phyloP scores from a whole-genome alignment of 805 yeast genomes.

The Barnettozyma pratensis region DNA sequence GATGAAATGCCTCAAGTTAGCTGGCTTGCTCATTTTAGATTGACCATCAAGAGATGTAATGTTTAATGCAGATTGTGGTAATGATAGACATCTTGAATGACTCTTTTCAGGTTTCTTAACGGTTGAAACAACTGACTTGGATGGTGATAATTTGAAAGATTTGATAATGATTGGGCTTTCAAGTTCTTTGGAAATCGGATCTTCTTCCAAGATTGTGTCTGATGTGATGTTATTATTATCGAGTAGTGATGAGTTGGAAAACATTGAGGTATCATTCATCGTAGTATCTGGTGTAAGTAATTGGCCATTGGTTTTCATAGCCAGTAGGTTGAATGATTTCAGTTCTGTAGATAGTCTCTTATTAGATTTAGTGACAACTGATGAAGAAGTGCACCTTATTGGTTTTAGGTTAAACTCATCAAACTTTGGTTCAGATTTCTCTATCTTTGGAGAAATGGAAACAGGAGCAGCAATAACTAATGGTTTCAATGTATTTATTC shows the following conservation, averaged over 20 bases:
- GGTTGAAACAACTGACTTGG: neutral
- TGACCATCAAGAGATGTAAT: neutral
- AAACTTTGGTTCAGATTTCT: neutral
- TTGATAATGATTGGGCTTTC: neutral
- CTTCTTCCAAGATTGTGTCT: neutral
- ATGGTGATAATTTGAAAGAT: neutral
- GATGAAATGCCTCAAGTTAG: slow-evolving; percentile 21
- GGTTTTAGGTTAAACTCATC: slow-evolving; percentile 12
- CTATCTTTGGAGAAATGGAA: neutral
- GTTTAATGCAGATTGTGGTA: slow-evolving; percentile 5
- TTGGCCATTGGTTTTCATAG: slow-evolving; percentile 3
- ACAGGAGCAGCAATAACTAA: neutral
- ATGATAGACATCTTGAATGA: slow-evolving; percentile 6
- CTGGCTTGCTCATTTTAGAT: neutral
- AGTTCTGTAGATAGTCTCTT: slow-evolving; percentile 2
- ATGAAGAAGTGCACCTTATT: slow-evolving; percentile 14
- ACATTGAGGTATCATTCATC: slow-evolving; percentile 2
- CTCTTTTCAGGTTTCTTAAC: neutral
- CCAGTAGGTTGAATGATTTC: slow-evolving; percentile 7
- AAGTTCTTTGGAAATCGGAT: neutral
- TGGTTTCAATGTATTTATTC: neutral
- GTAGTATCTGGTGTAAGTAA: slow-evolving; percentile 17
- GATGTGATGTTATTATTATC: neutral
- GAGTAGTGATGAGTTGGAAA: slow-evolving; percentile 2
- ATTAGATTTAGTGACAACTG: neutral